A percentile compares a stretch with the other conserved stretches of the same genome.
Conservation (phyloP, 768 basidiomycete species). For the Hirschioporus abietinus region DNA sequence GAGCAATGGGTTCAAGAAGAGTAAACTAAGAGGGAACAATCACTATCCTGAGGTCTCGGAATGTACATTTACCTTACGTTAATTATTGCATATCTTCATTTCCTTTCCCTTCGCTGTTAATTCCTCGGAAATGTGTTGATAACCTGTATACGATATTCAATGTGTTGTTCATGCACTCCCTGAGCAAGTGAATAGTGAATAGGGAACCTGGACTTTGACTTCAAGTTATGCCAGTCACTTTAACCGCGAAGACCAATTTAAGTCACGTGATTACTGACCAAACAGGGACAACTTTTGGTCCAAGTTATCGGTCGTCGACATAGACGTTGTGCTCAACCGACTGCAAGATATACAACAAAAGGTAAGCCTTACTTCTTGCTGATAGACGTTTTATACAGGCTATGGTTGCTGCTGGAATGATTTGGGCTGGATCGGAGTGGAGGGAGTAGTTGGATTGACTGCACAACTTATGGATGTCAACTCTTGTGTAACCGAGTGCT, state of each 20-base stretch:
- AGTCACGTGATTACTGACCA: conserved; percentile 2
- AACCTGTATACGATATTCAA: too few relatives aligned
- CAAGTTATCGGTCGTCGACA: background rate
- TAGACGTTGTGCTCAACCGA: background rate
- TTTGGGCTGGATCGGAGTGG: background rate
- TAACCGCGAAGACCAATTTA: background rate
- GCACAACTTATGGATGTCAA: conserved; percentile 2
- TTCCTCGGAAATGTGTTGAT: too few relatives aligned
- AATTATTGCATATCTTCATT: background rate
- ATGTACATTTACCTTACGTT: conserved; percentile 1
- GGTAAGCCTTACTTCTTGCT: background rate
- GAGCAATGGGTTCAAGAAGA: conserved; percentile 68
- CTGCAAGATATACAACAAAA: conserved; percentile 5
- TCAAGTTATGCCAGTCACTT: too few relatives aligned
- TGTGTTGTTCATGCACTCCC: background rate
- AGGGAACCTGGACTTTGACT: too few relatives aligned
- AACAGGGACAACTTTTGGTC: conserved; percentile 1
- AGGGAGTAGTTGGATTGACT: conserved; percentile 1
- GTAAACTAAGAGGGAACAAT: conserved; percentile 20
- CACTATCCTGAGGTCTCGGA: background rate
- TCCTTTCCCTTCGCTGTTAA: background rate
- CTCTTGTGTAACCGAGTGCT: background rate
- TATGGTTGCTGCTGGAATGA: background rate
- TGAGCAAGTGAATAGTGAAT: background rate
- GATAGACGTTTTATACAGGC: background rate